These are phyloP conservation scores for Prunus dulcis DNA, from an alignment of 306 rosid genomes.

Conservation along the genomic window DNA sequence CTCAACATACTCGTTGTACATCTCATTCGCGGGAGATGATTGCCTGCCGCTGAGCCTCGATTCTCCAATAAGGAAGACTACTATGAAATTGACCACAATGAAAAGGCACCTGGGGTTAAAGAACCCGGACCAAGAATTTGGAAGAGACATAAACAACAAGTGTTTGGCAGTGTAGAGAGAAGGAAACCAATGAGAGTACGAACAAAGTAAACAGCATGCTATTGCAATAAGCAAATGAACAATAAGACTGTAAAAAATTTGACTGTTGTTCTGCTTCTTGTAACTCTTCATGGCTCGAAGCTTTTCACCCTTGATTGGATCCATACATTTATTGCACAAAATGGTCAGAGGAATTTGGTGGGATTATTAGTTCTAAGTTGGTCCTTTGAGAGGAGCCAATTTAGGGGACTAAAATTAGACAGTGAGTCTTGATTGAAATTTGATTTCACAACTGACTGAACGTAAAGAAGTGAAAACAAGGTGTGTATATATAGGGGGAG, in stretches of 20 bases:
- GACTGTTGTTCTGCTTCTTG: slow-evolving; percentile 6
- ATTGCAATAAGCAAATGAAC: slow-evolving; percentile 29
- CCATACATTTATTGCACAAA: slow-evolving; percentile 13
- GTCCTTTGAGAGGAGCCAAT: not conserved
- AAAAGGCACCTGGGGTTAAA: slow-evolving; percentile 38
- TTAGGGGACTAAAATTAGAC: not conserved
- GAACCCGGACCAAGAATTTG: slow-evolving; percentile 25
- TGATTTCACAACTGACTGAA: slow-evolving; percentile 28
- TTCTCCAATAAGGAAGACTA: slow-evolving; percentile 42
- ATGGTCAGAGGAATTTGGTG: not conserved
- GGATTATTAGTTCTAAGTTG: not conserved
- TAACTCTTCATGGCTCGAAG: slow-evolving; percentile 23
- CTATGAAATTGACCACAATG: slow-evolving; percentile 38
- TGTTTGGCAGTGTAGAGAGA: slow-evolving; percentile 19
- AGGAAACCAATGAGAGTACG: slow-evolving; percentile 30
- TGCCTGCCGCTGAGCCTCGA: slow-evolving; percentile 22
- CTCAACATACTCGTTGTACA: slow-evolving; percentile 27
- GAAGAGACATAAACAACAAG: slow-evolving; percentile 18
- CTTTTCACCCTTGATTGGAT: slow-evolving; percentile 20
- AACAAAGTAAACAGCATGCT: slow-evolving; percentile 29
- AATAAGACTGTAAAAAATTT: slow-evolving; percentile 23
- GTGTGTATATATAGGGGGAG: slow-evolving; percentile 26
- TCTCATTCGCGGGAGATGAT: slow-evolving; percentile 2
- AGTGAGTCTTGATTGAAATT: not conserved
- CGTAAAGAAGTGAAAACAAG: slow-evolving; percentile 12